These are phyloP conservation scores for Talaromyces islandicus DNA, from an alignment of 2,329 filamentous ascomycete species.

Conservation along the genomic window DNA sequence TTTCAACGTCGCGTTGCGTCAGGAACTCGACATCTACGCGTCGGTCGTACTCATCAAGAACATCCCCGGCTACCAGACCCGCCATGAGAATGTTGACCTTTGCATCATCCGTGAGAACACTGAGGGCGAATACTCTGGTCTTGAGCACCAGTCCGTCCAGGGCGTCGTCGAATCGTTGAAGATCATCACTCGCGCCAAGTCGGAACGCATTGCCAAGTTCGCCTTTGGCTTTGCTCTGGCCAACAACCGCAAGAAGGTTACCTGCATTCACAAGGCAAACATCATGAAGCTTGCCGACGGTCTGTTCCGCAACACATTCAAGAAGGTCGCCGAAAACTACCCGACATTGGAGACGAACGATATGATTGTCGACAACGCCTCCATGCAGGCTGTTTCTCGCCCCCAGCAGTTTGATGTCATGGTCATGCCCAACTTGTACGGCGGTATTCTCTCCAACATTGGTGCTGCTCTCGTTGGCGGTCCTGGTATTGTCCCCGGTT, in stretches of 20 bases:
- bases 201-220: conserved; percentile 98
- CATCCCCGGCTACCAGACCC: conserved; percentile 96
- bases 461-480: conserved; percentile 94
- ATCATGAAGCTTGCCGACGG: conserved; percentile 99
- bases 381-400: conserved; percentile 94
- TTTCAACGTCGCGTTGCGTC: conserved; percentile 98
- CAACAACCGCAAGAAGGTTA: conserved; percentile 99
- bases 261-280: conserved; percentile 99
- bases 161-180: conserved; percentile 99
- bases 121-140: conserved; percentile 97
- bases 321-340: conserved; percentile 88
- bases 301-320: conserved; percentile 97
- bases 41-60: conserved; percentile 98
- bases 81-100: conserved; percentile 94
- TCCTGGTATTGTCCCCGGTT: conserved; percentile 92
- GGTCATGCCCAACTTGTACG: conserved; percentile 99
- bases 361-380: conserved; percentile 99
- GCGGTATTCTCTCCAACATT: conserved; percentile 98
- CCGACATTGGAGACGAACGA: conserved; percentile 93
- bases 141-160: conserved; percentile 95
- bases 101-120: conserved; percentile 99
- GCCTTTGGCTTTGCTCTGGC: conserved; percentile 96
- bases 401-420: conserved; percentile 99
- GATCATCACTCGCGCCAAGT: conserved; percentile 99
- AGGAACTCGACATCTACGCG: conserved; percentile 99